These are phyloP conservation scores for Nothophytophthora sp. DNA, from an alignment of 352 stramenopile species.

Conservation along the genomic window DNA sequence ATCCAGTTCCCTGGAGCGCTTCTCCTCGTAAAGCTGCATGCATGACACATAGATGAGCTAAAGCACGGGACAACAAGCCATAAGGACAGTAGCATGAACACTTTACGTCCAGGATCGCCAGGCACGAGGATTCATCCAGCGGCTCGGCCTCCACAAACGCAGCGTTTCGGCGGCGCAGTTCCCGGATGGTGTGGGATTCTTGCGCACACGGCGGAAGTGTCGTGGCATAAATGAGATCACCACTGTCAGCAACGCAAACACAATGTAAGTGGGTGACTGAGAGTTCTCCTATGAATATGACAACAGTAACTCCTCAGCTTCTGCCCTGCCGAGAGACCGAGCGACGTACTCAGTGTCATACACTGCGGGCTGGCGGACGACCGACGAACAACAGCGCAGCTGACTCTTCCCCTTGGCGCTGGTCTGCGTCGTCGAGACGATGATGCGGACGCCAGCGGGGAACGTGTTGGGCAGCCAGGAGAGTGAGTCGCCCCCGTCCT, in stretches of 20 bases:
- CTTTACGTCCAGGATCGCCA: conserved; percentile 52
- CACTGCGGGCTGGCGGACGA: conserved; percentile 48
- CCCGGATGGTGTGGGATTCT: conserved; percentile 73
- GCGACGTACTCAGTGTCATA: conserved; percentile 65
- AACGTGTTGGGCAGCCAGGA: conserved; percentile 84
- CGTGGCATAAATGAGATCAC: conserved; percentile 70
- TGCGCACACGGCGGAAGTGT: conserved; percentile 35
- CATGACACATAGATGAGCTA: background rate
- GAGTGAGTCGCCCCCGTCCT: conserved; percentile 81
- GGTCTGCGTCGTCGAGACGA: conserved; percentile 65
- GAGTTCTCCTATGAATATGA: too few relatives aligned
- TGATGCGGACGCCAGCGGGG: conserved; percentile 64
- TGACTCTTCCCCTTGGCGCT: conserved; percentile 21
- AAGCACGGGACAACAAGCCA: background rate
- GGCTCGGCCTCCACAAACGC: conserved; percentile 71
- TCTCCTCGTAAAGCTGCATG: conserved; percentile 42
- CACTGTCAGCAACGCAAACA: conserved; percentile 23
- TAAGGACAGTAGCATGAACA: background rate
- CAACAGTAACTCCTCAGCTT: background rate
- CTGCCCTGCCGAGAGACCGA: background rate
- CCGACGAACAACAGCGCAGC: conserved; percentile 40
- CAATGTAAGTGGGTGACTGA: too few relatives aligned
- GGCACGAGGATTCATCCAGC: conserved; percentile 66
- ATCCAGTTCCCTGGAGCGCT: conserved; percentile 17
- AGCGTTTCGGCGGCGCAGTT: conserved; percentile 63